Evolutionary conservation across 2,329 filamentous ascomycete genomes (phyloP), one percentile per base, ranked within the genome.

Genomic region (Fusarium chaquense): DNA sequence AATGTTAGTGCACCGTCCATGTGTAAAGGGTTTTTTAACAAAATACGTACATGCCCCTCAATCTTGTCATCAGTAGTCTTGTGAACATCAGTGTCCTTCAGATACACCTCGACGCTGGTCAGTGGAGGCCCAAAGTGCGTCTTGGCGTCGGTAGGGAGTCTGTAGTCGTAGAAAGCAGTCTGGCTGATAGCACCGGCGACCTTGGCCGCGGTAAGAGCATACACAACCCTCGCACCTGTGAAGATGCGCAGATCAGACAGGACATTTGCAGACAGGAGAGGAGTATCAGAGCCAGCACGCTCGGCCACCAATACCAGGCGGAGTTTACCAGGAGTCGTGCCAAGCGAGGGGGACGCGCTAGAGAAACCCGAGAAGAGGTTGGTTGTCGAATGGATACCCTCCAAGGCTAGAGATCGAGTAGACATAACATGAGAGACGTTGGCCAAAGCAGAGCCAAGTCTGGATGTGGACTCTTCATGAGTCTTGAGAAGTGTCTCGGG

Each of bases 101-200:
- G 78, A 75, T 92, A 87, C 40, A 98, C 78, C 81, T 98, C 95
- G 2, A 95, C 86, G 72, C 89, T 91, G 68, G 91, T 93, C 41
- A 96, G 77, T 4, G 95, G 94, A 12, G 91, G 85, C 5, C 96
- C 96, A 76, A 98, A 97, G 78, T 97, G 94, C 69, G 77, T 73
- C 52, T 73, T 69, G 53, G 68, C 72, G 44, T 79, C 77, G 41
- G 78, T 79, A 38, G 80, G 81, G 66, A 86, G 84, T 70, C 95
- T 85, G 79, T 98, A 98, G 78, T 98, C 95, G 76, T 93, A 97
- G 40, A 94, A 86, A 65, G 93, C 90, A 10, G 93, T 97, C 81
- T 98, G 95, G 2, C 91, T 84, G n/a, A 97, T 88, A 1, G 94
- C 91, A 38, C 96, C 96, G 3, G 94, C 95, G n/a, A 98, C 92